phyloP scores from a whole-genome alignment of 495 filamentous ascomycete genomes.

The Trichoderma asperelloides region DNA sequence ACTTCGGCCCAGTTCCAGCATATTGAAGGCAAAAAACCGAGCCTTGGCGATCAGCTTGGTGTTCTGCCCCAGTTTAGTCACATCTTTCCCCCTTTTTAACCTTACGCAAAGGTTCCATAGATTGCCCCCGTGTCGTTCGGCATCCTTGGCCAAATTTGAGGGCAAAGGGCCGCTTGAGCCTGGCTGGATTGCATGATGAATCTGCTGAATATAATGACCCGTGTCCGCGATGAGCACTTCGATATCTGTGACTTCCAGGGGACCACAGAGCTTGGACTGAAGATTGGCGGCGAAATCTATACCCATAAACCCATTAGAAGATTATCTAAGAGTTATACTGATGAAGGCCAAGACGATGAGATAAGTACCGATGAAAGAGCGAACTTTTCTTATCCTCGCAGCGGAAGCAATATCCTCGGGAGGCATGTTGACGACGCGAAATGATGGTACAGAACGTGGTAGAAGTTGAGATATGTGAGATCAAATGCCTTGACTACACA shows the following conservation, averaged over 20 bases:
- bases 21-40: constrained; percentile 58
- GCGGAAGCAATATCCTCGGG: not conserved
- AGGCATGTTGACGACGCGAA: not conserved
- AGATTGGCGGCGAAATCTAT: not conserved
- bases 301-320: not conserved
- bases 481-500: not conserved
- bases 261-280: not conserved
- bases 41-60: constrained; percentile 29
- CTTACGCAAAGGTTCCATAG: constrained; percentile 64
- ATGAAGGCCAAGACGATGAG: not conserved
- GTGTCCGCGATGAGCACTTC: constrained; percentile 8
- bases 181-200: not conserved
- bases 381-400: not conserved
- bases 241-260: not conserved
- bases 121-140: constrained; percentile 44
- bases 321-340: not conserved
- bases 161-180: not conserved
- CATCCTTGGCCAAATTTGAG: constrained; percentile 28
- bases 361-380: not conserved
- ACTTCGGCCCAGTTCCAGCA: constrained; percentile 55
- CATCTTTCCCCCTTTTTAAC: constrained; percentile 25
- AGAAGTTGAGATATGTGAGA: not conserved
- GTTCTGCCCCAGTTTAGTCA: not conserved
- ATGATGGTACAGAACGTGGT: not conserved
- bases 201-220: constrained; percentile 11